A percentile compares a stretch with the other conserved stretches of the same genome.
Conservation (phyloP, 2,329 filamentous ascomycete species). For the Aureobasidium sp. region DNA sequence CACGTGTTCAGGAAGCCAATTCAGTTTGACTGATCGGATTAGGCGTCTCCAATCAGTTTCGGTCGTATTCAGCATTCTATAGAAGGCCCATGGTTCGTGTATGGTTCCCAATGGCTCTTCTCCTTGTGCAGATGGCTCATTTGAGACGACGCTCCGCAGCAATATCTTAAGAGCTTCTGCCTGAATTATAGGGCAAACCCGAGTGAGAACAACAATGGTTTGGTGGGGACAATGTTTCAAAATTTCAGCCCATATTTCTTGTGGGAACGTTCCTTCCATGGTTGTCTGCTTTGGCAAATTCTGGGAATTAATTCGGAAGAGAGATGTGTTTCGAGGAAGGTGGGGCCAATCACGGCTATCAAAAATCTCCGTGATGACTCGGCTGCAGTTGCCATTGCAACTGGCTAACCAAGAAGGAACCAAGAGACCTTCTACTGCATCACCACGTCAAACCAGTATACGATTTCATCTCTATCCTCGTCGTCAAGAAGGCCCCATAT, state of each 20-base stretch:
- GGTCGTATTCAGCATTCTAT: neutral
- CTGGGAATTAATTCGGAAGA: too few relatives aligned
- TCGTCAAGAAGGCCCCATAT: neutral
- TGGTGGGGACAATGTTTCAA: neutral
- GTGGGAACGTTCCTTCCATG: neutral
- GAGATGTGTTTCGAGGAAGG: too few relatives aligned
- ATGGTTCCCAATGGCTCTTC: neutral
- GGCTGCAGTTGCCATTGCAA: neutral
- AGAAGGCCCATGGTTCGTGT: neutral
- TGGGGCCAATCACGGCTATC: too few relatives aligned
- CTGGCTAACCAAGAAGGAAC: too few relatives aligned
- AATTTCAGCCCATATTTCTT: neutral
- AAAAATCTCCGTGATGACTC: neutral
- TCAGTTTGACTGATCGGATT: neutral
- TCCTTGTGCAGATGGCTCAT: neutral
- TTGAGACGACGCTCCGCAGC: neutral
- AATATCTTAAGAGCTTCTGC: neutral
- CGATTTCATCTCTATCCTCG: too few relatives aligned
- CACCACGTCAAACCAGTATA: neutral
- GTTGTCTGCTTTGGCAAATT: too few relatives aligned
- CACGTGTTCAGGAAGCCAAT: neutral
- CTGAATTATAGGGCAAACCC: neutral
- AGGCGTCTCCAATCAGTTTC: neutral
- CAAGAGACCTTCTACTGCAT: too few relatives aligned
- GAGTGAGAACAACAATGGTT: neutral